Evolutionary conservation across 2,329 filamentous ascomycete species (phyloP).

Genomic region (Cyphellophora europaea): DNA sequence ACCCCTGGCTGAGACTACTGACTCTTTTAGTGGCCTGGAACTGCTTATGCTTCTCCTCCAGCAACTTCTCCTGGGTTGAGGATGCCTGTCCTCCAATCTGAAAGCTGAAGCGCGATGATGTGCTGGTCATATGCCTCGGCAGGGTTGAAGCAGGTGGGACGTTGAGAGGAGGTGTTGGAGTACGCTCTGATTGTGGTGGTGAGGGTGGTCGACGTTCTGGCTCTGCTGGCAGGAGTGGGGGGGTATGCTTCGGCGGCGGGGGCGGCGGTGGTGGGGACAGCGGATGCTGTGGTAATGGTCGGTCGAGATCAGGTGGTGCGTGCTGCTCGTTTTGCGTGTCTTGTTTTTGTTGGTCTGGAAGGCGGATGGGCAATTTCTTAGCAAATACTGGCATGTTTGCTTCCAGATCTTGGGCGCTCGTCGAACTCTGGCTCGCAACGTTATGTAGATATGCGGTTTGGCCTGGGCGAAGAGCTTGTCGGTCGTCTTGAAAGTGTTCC

Average conservation of each 20-base stretch:
- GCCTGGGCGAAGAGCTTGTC: conserved; percentile 29
- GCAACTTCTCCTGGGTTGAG: conserved; percentile 48
- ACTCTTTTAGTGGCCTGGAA: conserved; percentile 36
- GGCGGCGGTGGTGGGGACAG: conserved; percentile 21
- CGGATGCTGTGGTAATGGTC: conserved; percentile 20
- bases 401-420: conserved; percentile 22
- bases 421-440: conserved; percentile 24
- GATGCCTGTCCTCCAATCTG: conserved; percentile 51
- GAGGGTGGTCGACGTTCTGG: conserved; percentile 3
- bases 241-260: conserved; percentile 6
- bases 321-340: conserved; percentile 5
- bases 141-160: conserved; percentile 21
- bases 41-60: conserved; percentile 55
- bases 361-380: conserved; percentile 28
- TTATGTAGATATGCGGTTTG: conserved; percentile 35
- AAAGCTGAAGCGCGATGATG: conserved; percentile 56
- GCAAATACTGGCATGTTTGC: conserved; percentile 33
- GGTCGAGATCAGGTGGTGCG: conserved; percentile 10
- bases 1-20: conserved; percentile 20
- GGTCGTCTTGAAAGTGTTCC: conserved; percentile 50
- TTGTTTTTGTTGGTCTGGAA: conserved; percentile 2
- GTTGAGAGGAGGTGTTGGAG: conserved; percentile 15
- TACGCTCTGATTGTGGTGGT: conserved; percentile 15
- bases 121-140: conserved; percentile 43
- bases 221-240: conserved; percentile 1